Base-by-base conservation (phyloP, 73 alveolate genomes). In the Paramecium octaurelia region DNA sequence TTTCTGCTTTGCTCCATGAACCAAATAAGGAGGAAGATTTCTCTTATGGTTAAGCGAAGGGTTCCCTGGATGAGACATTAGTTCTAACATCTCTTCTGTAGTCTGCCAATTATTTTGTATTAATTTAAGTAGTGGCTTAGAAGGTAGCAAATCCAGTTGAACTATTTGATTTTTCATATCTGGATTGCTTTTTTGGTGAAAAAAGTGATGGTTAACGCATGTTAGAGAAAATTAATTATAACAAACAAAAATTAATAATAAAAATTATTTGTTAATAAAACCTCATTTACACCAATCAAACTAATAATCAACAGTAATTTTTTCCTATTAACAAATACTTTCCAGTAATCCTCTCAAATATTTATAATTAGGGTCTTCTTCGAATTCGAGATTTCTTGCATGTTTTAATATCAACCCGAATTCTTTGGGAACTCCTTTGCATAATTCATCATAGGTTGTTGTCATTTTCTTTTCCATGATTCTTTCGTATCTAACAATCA, bases 401-500 rank as follows among this genome's bases (percentile, higher is more conserved):
- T 98, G 97, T 86, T 96, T 97, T 86, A 97, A 40, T 84, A 97
- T 97, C 44, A 86, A 95, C 1, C 93, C 96, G 92, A 98, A 95
- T 94, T 97, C 99, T 73, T 93, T 88, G 8, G 99, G 99, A 9
- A 36, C 64, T 36, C 97, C 98, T 69, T 93, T 92, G 64, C 98
- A 96, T 71, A 97, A 93, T 35, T 83, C 93, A 84, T 93, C 98
- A 27, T 96, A 86, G 27, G 98, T 58, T 3, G 98, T 96, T 2
- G 96, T 85, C 92, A 92, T 73, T 86, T 97, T 97, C 93, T 93
- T 95, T 21, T 97, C 97, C 99, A 98, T 96, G 4, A 98, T 97
- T 84, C 92, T 69, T 70, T 94, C 96, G 83, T 96, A 96, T 86
- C 94, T 95, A 31, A 92, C 84, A 2, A 73, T 64, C 36, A 70